phyloP scores from a whole-genome alignment of 1,284 basidiomycete genomes.

The Cerioporus squamosus region DNA sequence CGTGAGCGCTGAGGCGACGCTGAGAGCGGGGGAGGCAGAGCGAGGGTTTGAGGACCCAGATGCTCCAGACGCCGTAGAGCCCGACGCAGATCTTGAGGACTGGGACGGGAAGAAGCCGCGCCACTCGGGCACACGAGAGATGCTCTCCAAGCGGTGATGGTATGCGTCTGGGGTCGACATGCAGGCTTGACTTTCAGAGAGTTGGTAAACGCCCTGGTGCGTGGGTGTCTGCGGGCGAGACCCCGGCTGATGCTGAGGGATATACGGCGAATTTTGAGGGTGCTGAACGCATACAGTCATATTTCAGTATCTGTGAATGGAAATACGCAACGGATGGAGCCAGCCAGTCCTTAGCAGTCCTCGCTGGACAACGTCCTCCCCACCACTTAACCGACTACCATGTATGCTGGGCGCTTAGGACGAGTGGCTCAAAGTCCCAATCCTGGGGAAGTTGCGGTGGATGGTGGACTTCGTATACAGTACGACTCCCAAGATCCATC shows the following conservation, averaged over 20 bases:
- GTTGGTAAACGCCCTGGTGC: constrained; percentile 26
- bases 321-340: neutral
- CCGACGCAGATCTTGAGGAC: constrained; percentile 48
- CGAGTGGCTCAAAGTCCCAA: too few relatives aligned
- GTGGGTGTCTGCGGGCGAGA: constrained; percentile 47
- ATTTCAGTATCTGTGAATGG: constrained; percentile 8
- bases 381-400: neutral
- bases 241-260: constrained; percentile 34
- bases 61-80: constrained; percentile 29
- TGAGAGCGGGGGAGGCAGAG: constrained; percentile 64
- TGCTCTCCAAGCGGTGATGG: neutral
- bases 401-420: too few relatives aligned
- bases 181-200: constrained; percentile 4
- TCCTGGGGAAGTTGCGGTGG: too few relatives aligned
- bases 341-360: too few relatives aligned
- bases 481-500: too few relatives aligned
- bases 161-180: constrained; percentile 5
- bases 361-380: too few relatives aligned
- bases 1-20: constrained; percentile 55
- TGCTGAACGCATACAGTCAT: constrained; percentile 21
- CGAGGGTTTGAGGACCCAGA: constrained; percentile 46
- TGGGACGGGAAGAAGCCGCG: constrained; percentile 31
- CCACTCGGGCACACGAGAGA: constrained; percentile 3
- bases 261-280: constrained; percentile 33
- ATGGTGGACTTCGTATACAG: too few relatives aligned